These are phyloP conservation scores for Rhododendron vialii DNA, from an alignment of 148 eudicot genomes.

Conservation along the genomic window DNA sequence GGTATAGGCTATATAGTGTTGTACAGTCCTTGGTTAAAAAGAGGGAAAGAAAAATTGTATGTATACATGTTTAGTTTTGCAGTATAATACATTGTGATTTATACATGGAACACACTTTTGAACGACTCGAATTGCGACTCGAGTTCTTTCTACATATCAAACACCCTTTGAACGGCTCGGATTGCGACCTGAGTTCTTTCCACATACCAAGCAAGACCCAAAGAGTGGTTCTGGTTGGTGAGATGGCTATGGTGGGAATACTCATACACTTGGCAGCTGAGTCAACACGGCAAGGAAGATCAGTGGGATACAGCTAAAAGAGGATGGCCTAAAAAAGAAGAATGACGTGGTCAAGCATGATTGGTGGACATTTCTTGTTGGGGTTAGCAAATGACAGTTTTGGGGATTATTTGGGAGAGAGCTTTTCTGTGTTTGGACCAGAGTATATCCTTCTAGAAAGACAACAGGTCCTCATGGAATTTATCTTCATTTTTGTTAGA, in stretches of 20 bases:
- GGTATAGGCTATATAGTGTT: constrained; percentile 1
- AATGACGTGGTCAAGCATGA: neutral
- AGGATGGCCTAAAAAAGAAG: neutral
- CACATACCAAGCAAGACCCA: neutral
- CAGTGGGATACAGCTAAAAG: constrained; percentile 4
- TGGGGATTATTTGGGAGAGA: neutral
- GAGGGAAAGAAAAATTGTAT: constrained; percentile 1
- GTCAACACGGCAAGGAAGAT: neutral
- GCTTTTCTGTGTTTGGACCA: neutral
- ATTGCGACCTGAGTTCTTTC: neutral
- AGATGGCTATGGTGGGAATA: neutral
- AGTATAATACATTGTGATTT: neutral
- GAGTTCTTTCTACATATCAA: neutral
- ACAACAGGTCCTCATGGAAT: neutral
- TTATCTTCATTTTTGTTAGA: neutral
- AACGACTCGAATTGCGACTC: neutral
- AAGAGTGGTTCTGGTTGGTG: constrained; percentile 2
- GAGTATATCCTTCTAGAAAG: neutral
- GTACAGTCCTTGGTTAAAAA: constrained; percentile 26
- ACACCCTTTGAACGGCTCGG: neutral
- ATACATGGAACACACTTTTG: neutral
- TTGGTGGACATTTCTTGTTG: neutral
- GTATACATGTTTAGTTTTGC: constrained; percentile 7
- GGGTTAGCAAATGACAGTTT: neutral
- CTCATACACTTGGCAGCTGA: neutral